Evolutionary conservation across 495 filamentous ascomycete species (phyloP).

Genomic region (Aspergillus sparsus): DNA sequence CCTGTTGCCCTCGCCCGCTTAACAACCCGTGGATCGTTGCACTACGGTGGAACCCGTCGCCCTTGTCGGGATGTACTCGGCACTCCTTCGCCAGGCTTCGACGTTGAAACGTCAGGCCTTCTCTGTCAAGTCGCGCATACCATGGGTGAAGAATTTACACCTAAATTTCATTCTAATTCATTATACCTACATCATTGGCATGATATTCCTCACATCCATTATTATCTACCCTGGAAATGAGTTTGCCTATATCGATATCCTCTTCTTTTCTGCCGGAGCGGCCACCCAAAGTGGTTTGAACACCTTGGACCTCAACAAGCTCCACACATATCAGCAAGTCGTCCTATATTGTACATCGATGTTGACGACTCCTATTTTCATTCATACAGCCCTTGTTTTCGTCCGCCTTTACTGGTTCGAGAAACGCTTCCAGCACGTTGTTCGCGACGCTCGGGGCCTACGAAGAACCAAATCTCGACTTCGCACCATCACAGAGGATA

Average conservation of each 20-base stretch:
- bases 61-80: slow-evolving; percentile 36
- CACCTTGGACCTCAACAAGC: slow-evolving; percentile 72
- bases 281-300: slow-evolving; percentile 93
- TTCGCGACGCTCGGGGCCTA: slow-evolving; percentile 54
- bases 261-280: slow-evolving; percentile 78
- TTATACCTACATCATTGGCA: slow-evolving; percentile 77
- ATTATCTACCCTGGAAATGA: slow-evolving; percentile 65
- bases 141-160: slow-evolving; percentile 50
- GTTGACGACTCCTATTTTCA: slow-evolving; percentile 85
- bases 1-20: slow-evolving; percentile 1
- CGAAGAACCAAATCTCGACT: slow-evolving; percentile 59
- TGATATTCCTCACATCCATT: slow-evolving; percentile 70
- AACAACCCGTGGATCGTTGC: slow-evolving; percentile 1
- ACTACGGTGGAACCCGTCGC: slow-evolving; percentile 19
- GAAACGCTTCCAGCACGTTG: slow-evolving; percentile 83
- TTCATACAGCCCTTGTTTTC: slow-evolving; percentile 85
- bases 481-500: slow-evolving; percentile 56
- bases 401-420: slow-evolving; percentile 97
- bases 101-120: not conserved
- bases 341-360: slow-evolving; percentile 70
- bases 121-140: slow-evolving; percentile 28
- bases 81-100: slow-evolving; percentile 22
- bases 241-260: slow-evolving; percentile 81
- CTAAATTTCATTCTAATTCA: slow-evolving; percentile 87
- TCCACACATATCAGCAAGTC: slow-evolving; percentile 77